Evolutionary conservation across 108 stramenopile species (phyloP), one percentile per base, ranked within the genome.

Genomic region (Cyclotella cryptica): DNA sequence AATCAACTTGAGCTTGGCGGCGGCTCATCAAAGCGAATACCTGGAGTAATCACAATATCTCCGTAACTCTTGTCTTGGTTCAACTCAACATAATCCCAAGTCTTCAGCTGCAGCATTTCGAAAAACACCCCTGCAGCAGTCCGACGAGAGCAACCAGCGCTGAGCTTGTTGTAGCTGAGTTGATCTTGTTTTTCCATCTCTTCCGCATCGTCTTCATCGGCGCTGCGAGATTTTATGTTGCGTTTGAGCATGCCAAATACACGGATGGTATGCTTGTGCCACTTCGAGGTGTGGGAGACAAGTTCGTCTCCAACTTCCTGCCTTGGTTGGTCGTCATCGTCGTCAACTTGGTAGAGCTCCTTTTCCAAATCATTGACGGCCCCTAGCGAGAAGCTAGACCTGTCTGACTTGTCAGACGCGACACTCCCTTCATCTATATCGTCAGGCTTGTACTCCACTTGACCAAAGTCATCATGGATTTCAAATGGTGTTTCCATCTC

Each of bases 41-140:
- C 91, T 46, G 86, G 71, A 13, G 78, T 76, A 58, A 94, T 84
- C 10, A 30, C 39, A 64, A 99, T 98, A 68, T 97, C 95, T 17
- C 96, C 98, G 79, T 96, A 99, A 70, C 91, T 76, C 53, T 87
- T 86, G 15, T 89, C 80, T 86, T 99, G 99, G 18, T 89, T 84
- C 65, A 98, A 69, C 63, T 97, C 94, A 49, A 99, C 88, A 73
- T 89, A 97, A 86, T 98, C 97, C 98, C 98, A 98, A 13, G 98
- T 98, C 85, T 99, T 98, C 74, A 98, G 91, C 79, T 95, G 95
- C 49, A 98, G 83, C 70, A 97, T 83, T 66, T 98, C 96, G 45
- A 97, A 95, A 71, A 98, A 98, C 66, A 90, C 92, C 45, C 86
- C 81, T 0, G 93, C 88, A 11, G 96, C 98, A 60, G 87, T 95